Conservation (phyloP, 208 protist genomes). For the Wallacemonas collosoma region DNA sequence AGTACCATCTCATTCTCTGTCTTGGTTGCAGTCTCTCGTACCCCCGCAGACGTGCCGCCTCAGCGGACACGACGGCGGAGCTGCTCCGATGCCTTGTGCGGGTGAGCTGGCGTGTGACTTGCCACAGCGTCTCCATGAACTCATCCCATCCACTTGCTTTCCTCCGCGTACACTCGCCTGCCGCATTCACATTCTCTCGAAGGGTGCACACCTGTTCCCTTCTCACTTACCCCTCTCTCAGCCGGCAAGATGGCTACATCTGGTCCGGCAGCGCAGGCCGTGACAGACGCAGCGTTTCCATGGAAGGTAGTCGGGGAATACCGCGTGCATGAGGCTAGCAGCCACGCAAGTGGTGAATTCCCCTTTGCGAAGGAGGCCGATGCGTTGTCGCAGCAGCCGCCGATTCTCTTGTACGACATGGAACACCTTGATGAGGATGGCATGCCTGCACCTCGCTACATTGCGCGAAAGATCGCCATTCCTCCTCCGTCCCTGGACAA, state of each 20-base stretch:
- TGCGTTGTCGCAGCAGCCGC: slow-evolving; percentile 15
- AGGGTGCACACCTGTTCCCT: too few species aligned
- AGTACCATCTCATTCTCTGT: too few species aligned
- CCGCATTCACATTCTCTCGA: too few species aligned
- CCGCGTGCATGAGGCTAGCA: neutral
- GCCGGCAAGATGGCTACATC: neutral
- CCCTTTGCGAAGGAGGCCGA: slow-evolving; percentile 10
- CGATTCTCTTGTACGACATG: slow-evolving; percentile 43
- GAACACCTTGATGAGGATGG: neutral
- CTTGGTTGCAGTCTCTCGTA: too few species aligned
- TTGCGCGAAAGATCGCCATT: slow-evolving; percentile 49
- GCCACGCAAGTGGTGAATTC: neutral
- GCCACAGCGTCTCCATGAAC: too few species aligned
- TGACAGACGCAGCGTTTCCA: slow-evolving; percentile 7
- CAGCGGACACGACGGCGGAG: too few species aligned
- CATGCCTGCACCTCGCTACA: slow-evolving; percentile 37
- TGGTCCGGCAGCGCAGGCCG: neutral
- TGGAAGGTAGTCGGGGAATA: slow-evolving; percentile 15
- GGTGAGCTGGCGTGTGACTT: too few species aligned
- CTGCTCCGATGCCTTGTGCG: too few species aligned
- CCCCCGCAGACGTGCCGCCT: too few species aligned
- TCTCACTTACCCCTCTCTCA: too few species aligned
- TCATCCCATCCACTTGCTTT: too few species aligned
- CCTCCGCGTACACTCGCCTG: too few species aligned
- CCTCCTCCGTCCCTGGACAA: slow-evolving; percentile 36